phyloP scores from a whole-genome alignment of 2,329 filamentous ascomycete genomes.

The Diaporthe sp. region DNA sequence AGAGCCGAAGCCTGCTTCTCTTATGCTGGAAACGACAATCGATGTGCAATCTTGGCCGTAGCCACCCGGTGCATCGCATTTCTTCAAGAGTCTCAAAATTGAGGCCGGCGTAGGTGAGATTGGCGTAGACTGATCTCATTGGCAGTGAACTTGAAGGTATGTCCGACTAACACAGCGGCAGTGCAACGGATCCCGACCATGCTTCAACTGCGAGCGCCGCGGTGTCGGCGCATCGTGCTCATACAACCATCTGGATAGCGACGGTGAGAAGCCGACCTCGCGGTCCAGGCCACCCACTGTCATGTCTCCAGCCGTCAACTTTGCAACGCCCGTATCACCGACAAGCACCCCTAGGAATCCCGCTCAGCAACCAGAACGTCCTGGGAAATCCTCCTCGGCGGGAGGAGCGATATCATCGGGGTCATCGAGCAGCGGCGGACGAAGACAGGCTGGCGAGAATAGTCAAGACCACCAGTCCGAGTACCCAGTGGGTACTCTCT shows the following conservation, averaged over 20 bases:
- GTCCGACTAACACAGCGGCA: neutral
- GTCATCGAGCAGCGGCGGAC: neutral
- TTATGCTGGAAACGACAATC: neutral
- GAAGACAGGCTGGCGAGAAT: neutral
- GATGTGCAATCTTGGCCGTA: neutral
- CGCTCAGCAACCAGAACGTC: neutral
- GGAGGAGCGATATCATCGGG: neutral
- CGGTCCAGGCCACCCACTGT: neutral
- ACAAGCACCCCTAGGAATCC: neutral
- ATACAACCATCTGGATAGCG: neutral
- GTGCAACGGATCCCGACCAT: neutral
- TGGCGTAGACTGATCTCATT: neutral
- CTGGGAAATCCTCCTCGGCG: neutral
- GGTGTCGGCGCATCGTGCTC: constrained; percentile 8
- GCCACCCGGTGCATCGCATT: neutral
- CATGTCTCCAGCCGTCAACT: no score
- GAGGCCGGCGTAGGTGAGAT: neutral
- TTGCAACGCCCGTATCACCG: neutral
- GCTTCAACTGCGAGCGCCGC: constrained; percentile 3
- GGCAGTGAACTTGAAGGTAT: neutral
- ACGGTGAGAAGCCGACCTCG: neutral
- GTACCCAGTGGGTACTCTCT: constrained; percentile 39
- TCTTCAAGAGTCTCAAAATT: neutral
- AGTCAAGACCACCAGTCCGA: constrained; percentile 20
- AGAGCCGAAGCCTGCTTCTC: neutral